A percentile compares a stretch with the other conserved stretches of the same genome.
phyloP scores from a whole-genome alignment of 2,329 filamentous ascomycete genomes.

The Nothopassalora personata region DNA sequence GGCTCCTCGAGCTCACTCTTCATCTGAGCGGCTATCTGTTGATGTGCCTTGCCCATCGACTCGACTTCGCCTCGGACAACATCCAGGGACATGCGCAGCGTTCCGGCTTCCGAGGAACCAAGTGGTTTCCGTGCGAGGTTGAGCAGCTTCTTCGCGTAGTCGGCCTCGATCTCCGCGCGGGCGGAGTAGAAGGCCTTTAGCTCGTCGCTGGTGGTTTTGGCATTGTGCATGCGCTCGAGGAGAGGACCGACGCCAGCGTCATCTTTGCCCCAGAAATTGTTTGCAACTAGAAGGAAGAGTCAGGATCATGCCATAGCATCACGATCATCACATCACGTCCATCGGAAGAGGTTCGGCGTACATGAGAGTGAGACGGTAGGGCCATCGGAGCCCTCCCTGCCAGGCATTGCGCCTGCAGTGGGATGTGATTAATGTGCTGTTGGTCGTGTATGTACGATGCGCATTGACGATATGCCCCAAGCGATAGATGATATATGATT shows the following conservation, averaged over 20 bases:
- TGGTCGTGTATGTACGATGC: neutral
- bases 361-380: constrained; percentile 25
- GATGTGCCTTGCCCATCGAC: constrained; percentile 88
- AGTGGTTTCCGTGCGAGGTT: constrained; percentile 81
- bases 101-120: constrained; percentile 80
- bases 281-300: constrained; percentile 64
- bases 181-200: constrained; percentile 86
- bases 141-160: constrained; percentile 85
- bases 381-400: constrained; percentile 30
- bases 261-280: constrained; percentile 99
- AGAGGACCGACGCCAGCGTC: constrained; percentile 91
- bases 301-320: constrained; percentile 25
- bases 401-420: constrained; percentile 27
- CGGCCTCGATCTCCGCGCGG: constrained; percentile 90
- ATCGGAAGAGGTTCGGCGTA: neutral
- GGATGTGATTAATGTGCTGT: neutral
- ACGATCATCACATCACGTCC: neutral
- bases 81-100: constrained; percentile 77
- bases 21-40: constrained; percentile 87
- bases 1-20: constrained; percentile 94
- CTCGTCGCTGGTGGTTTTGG: constrained; percentile 93
- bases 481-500: neutral
- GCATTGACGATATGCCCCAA: neutral
- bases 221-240: constrained; percentile 87
- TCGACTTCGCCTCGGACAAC: constrained; percentile 85